Evolutionary conservation across 257 asterid species (phyloP).

Genomic region (Striga asiatica): DNA sequence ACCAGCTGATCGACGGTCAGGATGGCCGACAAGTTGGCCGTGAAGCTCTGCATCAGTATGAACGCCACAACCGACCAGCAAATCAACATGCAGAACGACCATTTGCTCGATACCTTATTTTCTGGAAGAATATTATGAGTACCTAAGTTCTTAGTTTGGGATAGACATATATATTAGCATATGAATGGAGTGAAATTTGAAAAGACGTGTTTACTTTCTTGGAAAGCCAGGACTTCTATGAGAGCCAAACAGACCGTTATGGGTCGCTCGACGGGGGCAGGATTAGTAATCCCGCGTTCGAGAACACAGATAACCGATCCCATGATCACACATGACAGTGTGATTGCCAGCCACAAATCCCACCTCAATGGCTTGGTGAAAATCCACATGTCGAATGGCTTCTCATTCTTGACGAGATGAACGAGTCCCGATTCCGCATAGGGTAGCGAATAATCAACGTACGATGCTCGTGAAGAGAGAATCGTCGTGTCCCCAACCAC

Average conservation of each 20-base stretch:
- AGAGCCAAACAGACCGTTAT: constrained; percentile 23
- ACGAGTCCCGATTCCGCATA: constrained; percentile 48
- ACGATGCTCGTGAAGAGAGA: constrained; percentile 33
- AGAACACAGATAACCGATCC: too few species aligned
- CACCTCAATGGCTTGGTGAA: constrained; percentile 35
- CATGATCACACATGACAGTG: too few species aligned
- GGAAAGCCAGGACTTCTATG: constrained; percentile 30
- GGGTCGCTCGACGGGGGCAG: constrained; percentile 4
- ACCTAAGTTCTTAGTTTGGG: neutral
- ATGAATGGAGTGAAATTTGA: neutral
- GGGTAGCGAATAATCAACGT: constrained; percentile 43
- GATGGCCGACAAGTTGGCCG: constrained; percentile 34
- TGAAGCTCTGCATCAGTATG: constrained; percentile 38
- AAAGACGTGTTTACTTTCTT: too few species aligned
- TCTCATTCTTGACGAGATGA: constrained; percentile 31
- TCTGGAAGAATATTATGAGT: constrained; percentile 12
- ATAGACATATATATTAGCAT: neutral
- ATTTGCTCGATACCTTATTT: constrained; percentile 24
- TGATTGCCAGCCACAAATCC: constrained; percentile 66
- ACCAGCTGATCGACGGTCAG: constrained; percentile 27
- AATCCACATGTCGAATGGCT: constrained; percentile 42
- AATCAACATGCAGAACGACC: constrained; percentile 25
- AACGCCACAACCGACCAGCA: constrained; percentile 31
- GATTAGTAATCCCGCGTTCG: constrained; percentile 15
- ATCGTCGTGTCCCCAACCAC: constrained; percentile 52